Evolutionary conservation across 208 protist genomes (phyloP).

Genomic region (Spongospora subterranea): DNA sequence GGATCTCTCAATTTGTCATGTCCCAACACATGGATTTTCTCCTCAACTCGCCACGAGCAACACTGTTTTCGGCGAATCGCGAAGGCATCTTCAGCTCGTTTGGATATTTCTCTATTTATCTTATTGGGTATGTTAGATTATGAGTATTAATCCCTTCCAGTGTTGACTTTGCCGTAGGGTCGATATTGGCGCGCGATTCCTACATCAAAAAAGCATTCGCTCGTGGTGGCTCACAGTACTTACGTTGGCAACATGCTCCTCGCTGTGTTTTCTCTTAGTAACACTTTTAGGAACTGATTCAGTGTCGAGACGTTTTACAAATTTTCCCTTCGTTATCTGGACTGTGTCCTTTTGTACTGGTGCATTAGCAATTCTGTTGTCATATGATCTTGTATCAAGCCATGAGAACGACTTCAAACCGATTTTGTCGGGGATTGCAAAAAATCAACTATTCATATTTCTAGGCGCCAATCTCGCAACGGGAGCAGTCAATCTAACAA

Average conservation of each 20-base stretch:
- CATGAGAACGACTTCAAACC: not conserved
- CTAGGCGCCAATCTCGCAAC: conserved; percentile 52
- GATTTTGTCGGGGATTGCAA: not conserved
- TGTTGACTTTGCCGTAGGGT: no score
- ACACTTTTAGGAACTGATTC: not conserved
- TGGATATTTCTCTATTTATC: conserved; percentile 56
- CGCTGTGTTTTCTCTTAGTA: conserved; percentile 23
- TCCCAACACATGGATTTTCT: not conserved
- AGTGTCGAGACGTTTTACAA: conserved; percentile 41
- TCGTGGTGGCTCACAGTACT: conserved; percentile 21
- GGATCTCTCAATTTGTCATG: not conserved
- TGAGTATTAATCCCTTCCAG: no score
- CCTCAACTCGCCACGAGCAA: not conserved
- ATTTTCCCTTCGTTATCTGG: conserved; percentile 35
- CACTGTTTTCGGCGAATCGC: conserved; percentile 1
- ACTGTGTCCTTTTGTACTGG: not conserved
- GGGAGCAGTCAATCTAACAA: conserved; percentile 57
- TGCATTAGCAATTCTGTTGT: not conserved
- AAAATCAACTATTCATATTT: conserved; percentile 39
- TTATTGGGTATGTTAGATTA: no score
- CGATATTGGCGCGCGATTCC: conserved; percentile 15
- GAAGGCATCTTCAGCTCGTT: conserved; percentile 57
- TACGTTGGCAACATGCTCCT: conserved; percentile 1
- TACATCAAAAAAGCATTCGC: not conserved
- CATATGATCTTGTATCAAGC: not conserved